Evolutionary conservation across 169 alveolate genomes (phyloP), one percentile per base, ranked within the genome.

Genomic region (Plasmodium cynomolgi): DNA sequence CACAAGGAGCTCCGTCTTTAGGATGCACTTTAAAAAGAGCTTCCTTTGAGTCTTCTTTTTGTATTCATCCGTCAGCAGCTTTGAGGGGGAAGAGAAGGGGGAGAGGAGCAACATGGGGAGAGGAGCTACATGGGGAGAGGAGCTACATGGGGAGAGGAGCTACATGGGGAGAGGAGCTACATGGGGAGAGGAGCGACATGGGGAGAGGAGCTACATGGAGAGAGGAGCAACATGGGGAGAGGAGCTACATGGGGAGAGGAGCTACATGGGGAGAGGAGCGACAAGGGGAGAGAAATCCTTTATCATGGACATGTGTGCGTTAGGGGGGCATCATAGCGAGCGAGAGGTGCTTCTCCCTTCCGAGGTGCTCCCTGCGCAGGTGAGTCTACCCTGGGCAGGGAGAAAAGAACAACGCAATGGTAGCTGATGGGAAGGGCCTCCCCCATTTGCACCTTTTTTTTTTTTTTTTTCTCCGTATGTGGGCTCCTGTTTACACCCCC

Each of bases 41-140:
- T 71, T 77, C 41, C 81, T 31, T 54, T 56, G 80, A 7, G 81
- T 41, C 71, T 58, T 86, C 81, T 86, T 75, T 34, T 75, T 23
- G 33, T 86, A 86, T 15, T 86, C 85, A 34, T 86, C 84, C 29
- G 73, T 37, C 37, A 86, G 39, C n/a, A 34, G 50, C 93, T 68
- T 47, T 75, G 17, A 54, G 73, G 62, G 31, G 37, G 39, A 75
- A 83, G 50, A 29, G 23, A 84, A 20, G 17, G 34, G 34, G 13
- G 1, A 62, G 34, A 62, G 75, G 15, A n/a, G 13, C 11, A 15
- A n/a, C 34, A 62, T 20, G 37, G 37, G 17, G 11, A 44, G 58
- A 44, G 11, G 11, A 44, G n/a, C n/a, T n/a, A n/a, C n/a, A n/a
- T n/a, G 34, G 34, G 13, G 1, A 62, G 34, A 62, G 75, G 15